Evolutionary conservation across 1,284 basidiomycete species (phyloP).

Genomic region (Lignosus rhinocerotis): DNA sequence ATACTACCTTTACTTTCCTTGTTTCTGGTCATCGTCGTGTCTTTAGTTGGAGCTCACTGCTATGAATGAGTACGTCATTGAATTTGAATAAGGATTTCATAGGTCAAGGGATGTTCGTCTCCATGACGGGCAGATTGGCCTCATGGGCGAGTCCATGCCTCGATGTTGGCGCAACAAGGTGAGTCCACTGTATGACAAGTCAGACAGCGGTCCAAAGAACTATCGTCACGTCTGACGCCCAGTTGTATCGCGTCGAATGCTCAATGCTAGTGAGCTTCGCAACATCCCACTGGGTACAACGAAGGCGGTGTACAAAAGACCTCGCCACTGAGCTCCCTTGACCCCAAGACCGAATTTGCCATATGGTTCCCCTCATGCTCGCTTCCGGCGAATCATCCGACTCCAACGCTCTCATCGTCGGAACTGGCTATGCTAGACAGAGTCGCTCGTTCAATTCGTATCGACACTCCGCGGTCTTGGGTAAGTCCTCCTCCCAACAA

Average conservation of each 20-base stretch:
- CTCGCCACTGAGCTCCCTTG: too few species aligned
- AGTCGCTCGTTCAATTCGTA: slow-evolving; percentile 9
- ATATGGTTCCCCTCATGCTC: background rate
- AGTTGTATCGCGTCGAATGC: too few species aligned
- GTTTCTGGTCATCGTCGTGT: too few species aligned
- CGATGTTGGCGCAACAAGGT: background rate
- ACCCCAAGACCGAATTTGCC: background rate
- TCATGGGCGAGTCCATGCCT: background rate
- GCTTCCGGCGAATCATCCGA: background rate
- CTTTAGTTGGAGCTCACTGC: too few species aligned
- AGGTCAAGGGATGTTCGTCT: background rate
- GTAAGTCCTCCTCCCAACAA: slow-evolving; percentile 1
- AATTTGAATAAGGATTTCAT: background rate
- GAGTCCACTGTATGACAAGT: background rate
- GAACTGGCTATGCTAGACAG: slow-evolving; percentile 7
- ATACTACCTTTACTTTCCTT: too few species aligned
- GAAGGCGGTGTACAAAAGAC: too few species aligned
- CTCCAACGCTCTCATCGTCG: background rate
- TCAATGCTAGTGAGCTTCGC: too few species aligned
- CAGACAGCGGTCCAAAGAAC: too few species aligned
- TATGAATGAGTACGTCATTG: too few species aligned
- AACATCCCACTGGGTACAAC: too few species aligned
- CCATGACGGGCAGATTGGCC: background rate
- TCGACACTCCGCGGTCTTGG: slow-evolving; percentile 10
- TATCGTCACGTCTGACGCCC: too few species aligned